Conservation (phyloP, 768 basidiomycete species). For the Kwoniella botswanensis region DNA sequence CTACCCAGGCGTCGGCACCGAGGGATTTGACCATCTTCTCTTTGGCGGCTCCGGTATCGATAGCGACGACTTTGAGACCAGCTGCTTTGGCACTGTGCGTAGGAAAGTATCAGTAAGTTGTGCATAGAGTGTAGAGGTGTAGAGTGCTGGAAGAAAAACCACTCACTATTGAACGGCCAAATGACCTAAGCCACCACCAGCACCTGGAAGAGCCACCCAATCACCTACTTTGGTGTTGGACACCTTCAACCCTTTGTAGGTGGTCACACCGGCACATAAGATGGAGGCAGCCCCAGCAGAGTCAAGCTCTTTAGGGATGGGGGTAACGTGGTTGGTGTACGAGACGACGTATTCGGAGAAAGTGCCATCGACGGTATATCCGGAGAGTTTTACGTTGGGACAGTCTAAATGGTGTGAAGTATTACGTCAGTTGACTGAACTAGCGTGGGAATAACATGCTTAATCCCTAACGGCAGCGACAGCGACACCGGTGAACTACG, state of each 20-base stretch:
- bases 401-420: constrained; percentile 64
- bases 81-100: constrained; percentile 65
- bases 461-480: background rate
- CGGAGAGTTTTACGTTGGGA: constrained; percentile 66
- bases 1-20: constrained; percentile 73
- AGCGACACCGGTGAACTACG: background rate
- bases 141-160: no score
- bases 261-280: constrained; percentile 79
- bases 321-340: constrained; percentile 63
- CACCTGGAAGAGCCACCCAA: constrained; percentile 53
- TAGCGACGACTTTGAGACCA: constrained; percentile 78
- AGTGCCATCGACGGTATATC: constrained; percentile 77
- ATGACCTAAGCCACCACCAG: constrained; percentile 73
- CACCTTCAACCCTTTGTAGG: constrained; percentile 83
- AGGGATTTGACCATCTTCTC: constrained; percentile 66
- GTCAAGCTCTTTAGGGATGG: constrained; percentile 70
- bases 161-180: constrained; percentile 74
- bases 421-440: constrained; percentile 23
- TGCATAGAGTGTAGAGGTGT: background rate
- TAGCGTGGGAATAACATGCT: constrained; percentile 3
- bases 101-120: background rate
- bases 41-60: constrained; percentile 80
- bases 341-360: constrained; percentile 63
- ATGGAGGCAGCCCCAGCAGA: constrained; percentile 70
- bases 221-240: constrained; percentile 70